Base-by-base conservation (phyloP, 176 grass and related monocot genomes). In the Rhynchospora pubera region DNA sequence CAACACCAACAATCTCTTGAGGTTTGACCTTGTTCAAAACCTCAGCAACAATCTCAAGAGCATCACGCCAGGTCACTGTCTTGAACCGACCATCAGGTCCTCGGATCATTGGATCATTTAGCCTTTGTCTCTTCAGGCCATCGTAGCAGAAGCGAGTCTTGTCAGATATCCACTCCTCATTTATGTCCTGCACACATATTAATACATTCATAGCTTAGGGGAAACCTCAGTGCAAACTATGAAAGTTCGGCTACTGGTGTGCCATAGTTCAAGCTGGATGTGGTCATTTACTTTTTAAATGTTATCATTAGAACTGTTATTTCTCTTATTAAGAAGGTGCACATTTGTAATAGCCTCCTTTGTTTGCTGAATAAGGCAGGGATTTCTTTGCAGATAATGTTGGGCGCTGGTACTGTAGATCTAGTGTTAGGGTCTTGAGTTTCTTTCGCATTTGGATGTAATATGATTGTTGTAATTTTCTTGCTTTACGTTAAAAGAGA, bases 91-190 rank as follows among this genome's bases (percentile, higher is more conserved):
- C 91, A 88, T 99, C 97, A 84, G 91, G 77, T 72, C 91, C 93
- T 72, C 97, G 97, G 23, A 99, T 99, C 93, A 99, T 99, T 77
- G 97, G 97, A 26, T 99, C 97, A 67, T 96, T 99, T 57, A 99
- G 66, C 86, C 97, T 95, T 81, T 99, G 97, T 78, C 97, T 93
- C 89, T 99, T 99, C 28, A 99, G 65, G 30, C 97, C 97, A 81
- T 99, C 97, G 64, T 99, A 99, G 60, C 91, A 99, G 86, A 99
- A 99, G 26, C 97, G 74, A 9, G 97, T 99, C 89, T 99, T 99
- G 63, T 99, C 97, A 80, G 97, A 99, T 80, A 99, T 99, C 97
- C 97, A 99, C 86, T 99, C 97, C 83, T 99, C 97, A 66, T 96
- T 99, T 69, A 99, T 99, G 84, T 99, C 97, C 97, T 99, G 72